Percentiles rank a stretch among this genome's conserved stretches.
Conservation (phyloP, 345 rosid species). For the Gossypium sturtianum region DNA sequence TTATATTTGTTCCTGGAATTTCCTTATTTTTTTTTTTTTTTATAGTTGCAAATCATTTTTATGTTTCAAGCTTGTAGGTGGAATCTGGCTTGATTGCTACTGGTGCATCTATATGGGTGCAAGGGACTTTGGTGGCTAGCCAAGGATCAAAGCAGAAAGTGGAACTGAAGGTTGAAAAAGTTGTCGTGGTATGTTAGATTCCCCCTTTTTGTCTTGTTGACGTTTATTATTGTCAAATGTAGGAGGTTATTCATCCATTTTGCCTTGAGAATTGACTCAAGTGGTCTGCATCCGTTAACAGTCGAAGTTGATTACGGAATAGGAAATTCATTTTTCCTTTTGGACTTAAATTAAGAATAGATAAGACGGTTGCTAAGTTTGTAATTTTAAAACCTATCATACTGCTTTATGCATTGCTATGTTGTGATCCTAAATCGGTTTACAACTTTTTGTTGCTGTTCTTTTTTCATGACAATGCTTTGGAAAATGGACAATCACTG, state of each 20-base stretch:
- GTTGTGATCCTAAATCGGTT: not conserved
- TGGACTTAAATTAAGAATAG: not conserved
- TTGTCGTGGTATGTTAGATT: conserved; percentile 49
- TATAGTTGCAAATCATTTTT: conserved; percentile 1
- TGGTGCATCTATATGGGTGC: conserved; percentile 79
- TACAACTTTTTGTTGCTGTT: not conserved
- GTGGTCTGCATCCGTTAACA: not conserved
- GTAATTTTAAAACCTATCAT: not conserved
- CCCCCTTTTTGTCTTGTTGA: not conserved
- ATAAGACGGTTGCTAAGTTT: not conserved
- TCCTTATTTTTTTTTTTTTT: not conserved
- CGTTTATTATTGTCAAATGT: not conserved
- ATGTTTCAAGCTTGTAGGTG: conserved; percentile 41
- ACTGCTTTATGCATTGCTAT: not conserved
- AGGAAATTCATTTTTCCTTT: not conserved
- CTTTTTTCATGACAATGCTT: not conserved
- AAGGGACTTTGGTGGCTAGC: conserved; percentile 77
- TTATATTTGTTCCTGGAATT: not conserved
- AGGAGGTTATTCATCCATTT: not conserved
- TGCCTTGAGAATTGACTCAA: not conserved
- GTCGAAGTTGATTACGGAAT: not conserved
- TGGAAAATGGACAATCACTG: not conserved
- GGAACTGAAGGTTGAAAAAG: conserved; percentile 76
- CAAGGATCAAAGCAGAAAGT: conserved; percentile 92
- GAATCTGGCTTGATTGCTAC: conserved; percentile 75